phyloP scores from a whole-genome alignment of 2,329 filamentous ascomycete species.

The Grosmannia clavigera region DNA sequence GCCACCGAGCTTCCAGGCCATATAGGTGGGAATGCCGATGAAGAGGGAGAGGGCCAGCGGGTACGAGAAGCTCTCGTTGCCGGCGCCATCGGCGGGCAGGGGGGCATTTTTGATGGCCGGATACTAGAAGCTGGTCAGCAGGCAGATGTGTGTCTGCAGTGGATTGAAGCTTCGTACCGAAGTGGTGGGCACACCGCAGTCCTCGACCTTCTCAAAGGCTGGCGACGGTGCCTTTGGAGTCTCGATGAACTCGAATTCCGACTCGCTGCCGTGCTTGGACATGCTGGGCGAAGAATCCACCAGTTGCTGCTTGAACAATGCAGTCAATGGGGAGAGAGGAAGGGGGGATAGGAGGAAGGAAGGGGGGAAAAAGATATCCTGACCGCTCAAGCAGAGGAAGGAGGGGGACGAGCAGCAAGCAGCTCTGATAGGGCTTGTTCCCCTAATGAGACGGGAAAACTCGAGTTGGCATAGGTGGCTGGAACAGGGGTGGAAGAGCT shows the following conservation, averaged over 20 bases:
- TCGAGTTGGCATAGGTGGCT: not conserved
- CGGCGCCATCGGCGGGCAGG: constrained; percentile 77
- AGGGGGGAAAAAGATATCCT: not conserved
- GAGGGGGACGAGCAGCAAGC: not conserved
- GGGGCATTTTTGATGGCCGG: constrained; percentile 88
- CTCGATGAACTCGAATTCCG: constrained; percentile 52
- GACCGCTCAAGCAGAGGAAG: not conserved
- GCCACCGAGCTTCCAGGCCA: constrained; percentile 73
- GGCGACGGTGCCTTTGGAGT: constrained; percentile 38
- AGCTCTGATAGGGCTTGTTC: constrained; percentile 1
- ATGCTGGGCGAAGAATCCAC: constrained; percentile 22
- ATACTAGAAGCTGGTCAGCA: constrained; percentile 39
- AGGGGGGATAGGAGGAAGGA: not conserved
- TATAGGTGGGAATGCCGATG: constrained; percentile 59
- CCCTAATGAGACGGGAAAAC: not conserved
- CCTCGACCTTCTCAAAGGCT: constrained; percentile 37
- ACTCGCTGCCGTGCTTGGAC: constrained; percentile 39
- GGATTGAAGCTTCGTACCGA: constrained; percentile 26
- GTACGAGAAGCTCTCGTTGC: constrained; percentile 82
- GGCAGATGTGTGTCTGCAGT: too few species aligned
- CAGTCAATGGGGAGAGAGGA: too few species aligned
- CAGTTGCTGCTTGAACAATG: not conserved
- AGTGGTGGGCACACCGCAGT: constrained; percentile 43
- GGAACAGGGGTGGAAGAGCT: not conserved
- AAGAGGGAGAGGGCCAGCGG: constrained; percentile 59